phyloP scores from a whole-genome alignment of 1,284 basidiomycete genomes.

The Melanopsichium pennsylvanicum region DNA sequence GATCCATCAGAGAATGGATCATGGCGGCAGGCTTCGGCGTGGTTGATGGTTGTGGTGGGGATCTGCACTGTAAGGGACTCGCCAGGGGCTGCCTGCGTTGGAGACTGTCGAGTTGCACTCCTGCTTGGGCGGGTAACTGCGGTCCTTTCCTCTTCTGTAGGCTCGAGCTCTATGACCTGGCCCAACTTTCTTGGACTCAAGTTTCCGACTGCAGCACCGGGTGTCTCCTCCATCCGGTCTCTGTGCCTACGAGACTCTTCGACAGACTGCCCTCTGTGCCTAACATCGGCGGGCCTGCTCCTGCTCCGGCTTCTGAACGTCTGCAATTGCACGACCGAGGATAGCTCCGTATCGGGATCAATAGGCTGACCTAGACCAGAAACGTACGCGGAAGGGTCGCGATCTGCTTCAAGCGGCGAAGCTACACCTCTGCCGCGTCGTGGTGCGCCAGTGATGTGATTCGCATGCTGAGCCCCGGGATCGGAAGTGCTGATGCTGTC shows the following conservation, averaged over 20 bases:
- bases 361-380: slow-evolving; percentile 60
- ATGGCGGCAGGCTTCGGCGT: background rate
- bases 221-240: background rate
- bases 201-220: too few species aligned
- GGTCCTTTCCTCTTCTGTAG: slow-evolving; percentile 6
- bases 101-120: background rate
- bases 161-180: slow-evolving; percentile 16
- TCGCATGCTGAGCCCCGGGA: background rate
- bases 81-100: background rate
- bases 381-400: slow-evolving; percentile 55
- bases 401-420: slow-evolving; percentile 36
- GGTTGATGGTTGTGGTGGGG: background rate
- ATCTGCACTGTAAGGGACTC: slow-evolving; percentile 13
- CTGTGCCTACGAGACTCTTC: slow-evolving; percentile 2
- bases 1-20: slow-evolving; percentile 18
- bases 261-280: background rate
- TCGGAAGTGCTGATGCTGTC: slow-evolving; percentile 29
- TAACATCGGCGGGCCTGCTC: slow-evolving; percentile 29
- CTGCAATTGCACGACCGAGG: slow-evolving; percentile 61
- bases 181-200: slow-evolving; percentile 18
- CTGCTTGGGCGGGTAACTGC: background rate
- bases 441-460: background rate
- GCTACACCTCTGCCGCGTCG: slow-evolving; percentile 40
- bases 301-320: slow-evolving; percentile 58
- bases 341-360: slow-evolving; percentile 61